A percentile compares a stretch with the other conserved stretches of the same genome.
phyloP scores from a whole-genome alignment of 2,329 filamentous ascomycete genomes.

The Thelonectria rubi region DNA sequence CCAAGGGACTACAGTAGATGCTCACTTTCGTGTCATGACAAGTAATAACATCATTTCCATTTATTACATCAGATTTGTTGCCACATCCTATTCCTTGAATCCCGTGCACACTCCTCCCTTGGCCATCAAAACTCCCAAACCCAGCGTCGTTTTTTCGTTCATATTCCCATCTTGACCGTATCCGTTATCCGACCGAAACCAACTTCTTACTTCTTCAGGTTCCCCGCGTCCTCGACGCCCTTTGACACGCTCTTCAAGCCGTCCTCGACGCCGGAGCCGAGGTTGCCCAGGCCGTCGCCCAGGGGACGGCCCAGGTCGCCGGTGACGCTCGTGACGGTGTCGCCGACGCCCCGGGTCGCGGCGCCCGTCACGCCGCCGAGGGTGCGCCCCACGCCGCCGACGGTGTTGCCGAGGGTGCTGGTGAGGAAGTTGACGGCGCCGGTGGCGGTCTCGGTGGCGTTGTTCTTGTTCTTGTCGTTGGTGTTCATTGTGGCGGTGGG shows the following conservation, averaged over 20 bases:
- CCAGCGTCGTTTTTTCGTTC: no score
- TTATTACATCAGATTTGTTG: no score
- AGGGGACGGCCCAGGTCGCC: constrained; percentile 64
- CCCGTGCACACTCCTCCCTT: no score
- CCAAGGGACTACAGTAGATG: no score
- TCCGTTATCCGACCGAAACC: no score
- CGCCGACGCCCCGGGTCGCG: constrained; percentile 64
- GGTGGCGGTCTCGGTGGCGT: constrained; percentile 43
- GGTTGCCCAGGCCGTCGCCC: constrained; percentile 62
- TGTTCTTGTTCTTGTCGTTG: constrained; percentile 38
- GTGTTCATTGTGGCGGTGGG: constrained; percentile 31
- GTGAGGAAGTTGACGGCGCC: constrained; percentile 53
- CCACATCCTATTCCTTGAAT: no score
- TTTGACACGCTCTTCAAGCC: constrained; percentile 59
- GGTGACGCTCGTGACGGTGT: constrained; percentile 63
- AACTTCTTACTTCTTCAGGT: constrained; percentile 57
- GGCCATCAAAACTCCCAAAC: no score
- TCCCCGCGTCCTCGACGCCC: constrained; percentile 66
- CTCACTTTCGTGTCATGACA: no score
- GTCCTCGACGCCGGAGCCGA: constrained; percentile 63
- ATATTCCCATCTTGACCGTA: no score
- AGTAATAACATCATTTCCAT: no score
- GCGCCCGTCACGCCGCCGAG: constrained; percentile 57
- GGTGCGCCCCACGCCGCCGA: constrained; percentile 52
- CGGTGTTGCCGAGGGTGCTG: constrained; percentile 51